Evolutionary conservation across 768 basidiomycete species (phyloP).

Genomic region (Arthromyces matolae): DNA sequence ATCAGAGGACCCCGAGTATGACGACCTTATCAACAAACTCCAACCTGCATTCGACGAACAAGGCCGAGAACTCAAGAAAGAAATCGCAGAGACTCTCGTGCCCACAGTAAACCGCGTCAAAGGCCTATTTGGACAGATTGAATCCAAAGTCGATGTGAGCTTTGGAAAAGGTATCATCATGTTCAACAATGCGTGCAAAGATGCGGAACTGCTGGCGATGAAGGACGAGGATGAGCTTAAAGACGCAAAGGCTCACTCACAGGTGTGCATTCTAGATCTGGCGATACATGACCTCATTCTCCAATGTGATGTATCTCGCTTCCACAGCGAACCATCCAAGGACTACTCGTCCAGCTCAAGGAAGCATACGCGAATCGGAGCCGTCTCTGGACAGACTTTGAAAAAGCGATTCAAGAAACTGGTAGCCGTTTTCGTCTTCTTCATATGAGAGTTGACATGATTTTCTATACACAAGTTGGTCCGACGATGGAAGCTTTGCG

Average conservation of each 20-base stretch:
- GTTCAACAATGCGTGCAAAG: conserved; percentile 55
- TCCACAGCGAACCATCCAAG: conserved; percentile 42
- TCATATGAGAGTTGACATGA: conserved; percentile 5
- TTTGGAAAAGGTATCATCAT: conserved; percentile 42
- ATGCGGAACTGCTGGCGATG: conserved; percentile 42
- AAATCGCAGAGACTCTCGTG: conserved; percentile 42
- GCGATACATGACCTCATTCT: too few relatives aligned
- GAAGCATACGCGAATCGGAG: conserved; percentile 47
- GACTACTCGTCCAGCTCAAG: conserved; percentile 42
- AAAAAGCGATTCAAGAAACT: conserved; percentile 39
- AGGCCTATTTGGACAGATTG: conserved; percentile 32
- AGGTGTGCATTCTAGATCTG: conserved; percentile 42
- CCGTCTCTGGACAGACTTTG: conserved; percentile 46
- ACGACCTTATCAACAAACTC: conserved; percentile 36
- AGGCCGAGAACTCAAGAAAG: conserved; percentile 33
- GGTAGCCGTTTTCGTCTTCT: conserved; percentile 33
- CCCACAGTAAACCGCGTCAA: conserved; percentile 48
- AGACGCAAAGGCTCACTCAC: conserved; percentile 33
- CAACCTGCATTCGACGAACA: conserved; percentile 39
- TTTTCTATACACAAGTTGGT: conserved; percentile 32
- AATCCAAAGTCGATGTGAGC: conserved; percentile 34
- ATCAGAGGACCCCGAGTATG: conserved; percentile 28
- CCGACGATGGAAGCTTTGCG: conserved; percentile 39
- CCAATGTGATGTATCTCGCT: too few relatives aligned
- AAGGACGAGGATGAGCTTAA: conserved; percentile 41